Conservation (phyloP, 352 stramenopile species). For the Phytophthora ramorum region DNA sequence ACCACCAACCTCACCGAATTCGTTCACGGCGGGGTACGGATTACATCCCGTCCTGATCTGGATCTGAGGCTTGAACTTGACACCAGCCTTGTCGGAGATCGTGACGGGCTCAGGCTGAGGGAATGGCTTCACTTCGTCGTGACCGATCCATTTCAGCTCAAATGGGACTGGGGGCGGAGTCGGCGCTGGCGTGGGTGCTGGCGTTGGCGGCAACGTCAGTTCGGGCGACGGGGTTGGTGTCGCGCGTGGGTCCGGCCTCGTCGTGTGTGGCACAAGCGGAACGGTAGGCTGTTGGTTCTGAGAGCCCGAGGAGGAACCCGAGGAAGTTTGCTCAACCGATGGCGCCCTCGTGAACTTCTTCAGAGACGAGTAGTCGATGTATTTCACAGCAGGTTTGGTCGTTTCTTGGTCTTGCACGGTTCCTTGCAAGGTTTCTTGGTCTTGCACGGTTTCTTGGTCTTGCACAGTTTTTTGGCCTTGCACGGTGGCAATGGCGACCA, state of each 20-base stretch:
- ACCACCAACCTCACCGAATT: conserved; percentile 15
- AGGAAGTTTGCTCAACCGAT: background rate
- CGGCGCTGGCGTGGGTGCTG: no score
- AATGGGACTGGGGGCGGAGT: no score
- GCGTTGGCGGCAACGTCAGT: background rate
- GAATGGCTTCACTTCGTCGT: no score
- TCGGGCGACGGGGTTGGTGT: background rate
- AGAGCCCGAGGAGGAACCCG: no score
- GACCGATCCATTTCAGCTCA: no score
- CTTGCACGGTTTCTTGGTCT: no score
- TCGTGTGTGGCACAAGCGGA: background rate
- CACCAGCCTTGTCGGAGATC: no score
- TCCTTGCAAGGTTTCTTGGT: no score
- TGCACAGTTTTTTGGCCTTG: no score
- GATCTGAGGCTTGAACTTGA: conserved; percentile 20
- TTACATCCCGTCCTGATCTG: conserved; percentile 9
- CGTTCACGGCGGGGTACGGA: conserved; percentile 22
- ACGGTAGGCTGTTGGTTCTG: background rate
- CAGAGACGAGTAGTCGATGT: background rate
- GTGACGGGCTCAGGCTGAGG: no score
- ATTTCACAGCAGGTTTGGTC: background rate
- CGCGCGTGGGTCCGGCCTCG: background rate
- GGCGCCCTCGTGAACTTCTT: background rate
- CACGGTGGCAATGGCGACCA: background rate
- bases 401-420: no score